A percentile compares a stretch with the other conserved stretches of the same genome.
Evolutionary conservation across 2,329 filamentous ascomycete genomes (phyloP).

Genomic region (Arthrinium puccinioides): DNA sequence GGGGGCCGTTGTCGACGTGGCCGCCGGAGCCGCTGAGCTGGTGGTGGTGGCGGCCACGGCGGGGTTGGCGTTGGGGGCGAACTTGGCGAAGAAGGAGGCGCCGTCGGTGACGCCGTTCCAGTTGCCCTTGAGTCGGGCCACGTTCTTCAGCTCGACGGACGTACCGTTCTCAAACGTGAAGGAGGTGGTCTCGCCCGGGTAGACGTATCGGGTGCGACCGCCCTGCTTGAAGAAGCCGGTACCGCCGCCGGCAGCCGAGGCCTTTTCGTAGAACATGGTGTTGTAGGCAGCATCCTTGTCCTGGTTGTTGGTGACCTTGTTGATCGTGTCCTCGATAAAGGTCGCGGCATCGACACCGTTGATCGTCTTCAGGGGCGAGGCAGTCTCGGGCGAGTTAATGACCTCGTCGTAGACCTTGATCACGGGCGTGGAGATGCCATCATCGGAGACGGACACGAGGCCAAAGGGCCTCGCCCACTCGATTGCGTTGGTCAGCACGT

Average conservation of each 20-base stretch:
- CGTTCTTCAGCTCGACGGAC: conserved; percentile 20
- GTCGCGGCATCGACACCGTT: conserved; percentile 22
- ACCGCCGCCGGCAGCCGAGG: conserved; percentile 21
- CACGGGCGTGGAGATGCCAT: conserved; percentile 18
- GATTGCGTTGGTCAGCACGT: conserved; percentile 28
- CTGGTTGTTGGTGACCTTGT: conserved; percentile 24
- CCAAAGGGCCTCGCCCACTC: conserved; percentile 24
- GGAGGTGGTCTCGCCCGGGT: conserved; percentile 29
- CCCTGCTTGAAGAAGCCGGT: conserved; percentile 28
- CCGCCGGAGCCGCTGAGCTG: background rate
- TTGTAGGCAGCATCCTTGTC: conserved; percentile 34
- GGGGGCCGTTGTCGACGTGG: conserved; percentile 2
- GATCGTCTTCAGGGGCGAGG: conserved; percentile 20
- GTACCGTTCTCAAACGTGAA: conserved; percentile 33
- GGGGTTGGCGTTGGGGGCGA: conserved; percentile 15
- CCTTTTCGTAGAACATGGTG: conserved; percentile 29
- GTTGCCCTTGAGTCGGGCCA: conserved; percentile 25
- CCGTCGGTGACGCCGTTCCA: conserved; percentile 25
- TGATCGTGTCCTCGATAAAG: conserved; percentile 20
- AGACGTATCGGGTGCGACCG: conserved; percentile 24
- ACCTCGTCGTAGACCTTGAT: conserved; percentile 26
- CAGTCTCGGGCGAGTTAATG: conserved; percentile 18
- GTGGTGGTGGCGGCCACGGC: conserved; percentile 6
- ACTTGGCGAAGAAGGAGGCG: conserved; percentile 19
- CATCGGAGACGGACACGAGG: conserved; percentile 22